Base-by-base conservation (phyloP, 2,329 filamentous ascomycete genomes). In the Stemphylium beticola region DNA sequence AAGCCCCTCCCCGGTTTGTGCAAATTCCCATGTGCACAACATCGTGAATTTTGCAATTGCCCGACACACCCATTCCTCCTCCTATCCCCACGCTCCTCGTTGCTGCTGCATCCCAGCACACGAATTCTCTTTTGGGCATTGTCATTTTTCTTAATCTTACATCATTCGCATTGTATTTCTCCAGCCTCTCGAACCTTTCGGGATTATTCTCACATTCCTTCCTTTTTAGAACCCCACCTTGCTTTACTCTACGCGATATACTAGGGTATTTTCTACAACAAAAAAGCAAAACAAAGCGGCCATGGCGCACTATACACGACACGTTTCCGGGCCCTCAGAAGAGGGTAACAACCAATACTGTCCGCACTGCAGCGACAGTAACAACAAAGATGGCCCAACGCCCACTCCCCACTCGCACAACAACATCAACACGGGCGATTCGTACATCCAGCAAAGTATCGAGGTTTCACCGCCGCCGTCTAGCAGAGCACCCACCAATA, bases 381-480 rank as follows among this genome's bases (percentile, higher is more conserved):
- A 24, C 36, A 31, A 14, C 33, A 46, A 55, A 32, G 53, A 55
- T 40, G 53, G 44, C 5, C 53, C 36, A 29, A 59, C 57, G 14
- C 57, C 57, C 31, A 57, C 57, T 4, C 57, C 42, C 11, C 44
- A 26, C 18, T 47, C 53, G n/a, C 49, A 55, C 22, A 41, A 49
- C 43, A 38, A 31, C 17, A 12, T 39, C 5, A 33, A 43, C 18
- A 39, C 39, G 10, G 45, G 41, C 42, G 46, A 50, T 24, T 48
- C 46, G 38, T 48, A 55, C 39, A 49, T 46, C 12, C 55, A 58
- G 9, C 55, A 55, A 48, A 55, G 51, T 34, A 55, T 48, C 15
- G 47, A 47, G 43, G 36, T 32, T 7, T 40, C 51, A 12, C 47
- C 47, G 14, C 51, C 51, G 8, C 51, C 49, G 2, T 53, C 33